A percentile compares a stretch with the other conserved stretches of the same genome.
Evolutionary conservation across 148 eudicot species (phyloP).

Genomic region (Amaranthus hypochondriacus): DNA sequence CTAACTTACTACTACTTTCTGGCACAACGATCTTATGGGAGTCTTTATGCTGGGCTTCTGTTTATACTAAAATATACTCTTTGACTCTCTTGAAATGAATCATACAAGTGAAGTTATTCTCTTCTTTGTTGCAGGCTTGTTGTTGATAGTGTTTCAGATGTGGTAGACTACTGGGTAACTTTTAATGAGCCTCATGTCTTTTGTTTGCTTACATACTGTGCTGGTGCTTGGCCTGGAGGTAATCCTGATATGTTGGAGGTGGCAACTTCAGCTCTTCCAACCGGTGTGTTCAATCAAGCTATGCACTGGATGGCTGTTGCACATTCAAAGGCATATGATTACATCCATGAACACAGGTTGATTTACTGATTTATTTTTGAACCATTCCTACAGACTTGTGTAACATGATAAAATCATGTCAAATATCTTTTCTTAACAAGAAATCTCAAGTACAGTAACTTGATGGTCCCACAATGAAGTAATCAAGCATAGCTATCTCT

Average conservation of each 20-base stretch:
- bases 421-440: background rate
- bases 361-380: background rate
- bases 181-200: slow-evolving; percentile 99
- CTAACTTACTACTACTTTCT: background rate
- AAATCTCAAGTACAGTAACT: background rate
- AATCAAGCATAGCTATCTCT: background rate
- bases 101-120: background rate
- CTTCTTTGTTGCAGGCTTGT: slow-evolving; percentile 70
- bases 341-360: slow-evolving; percentile 91
- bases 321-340: slow-evolving; percentile 89
- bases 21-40: background rate
- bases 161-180: slow-evolving; percentile 96
- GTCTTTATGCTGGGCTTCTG: background rate
- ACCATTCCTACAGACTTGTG: slow-evolving; percentile 2
- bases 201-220: slow-evolving; percentile 90
- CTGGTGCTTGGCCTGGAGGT: slow-evolving; percentile 99
- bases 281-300: slow-evolving; percentile 78
- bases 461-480: slow-evolving; percentile 8
- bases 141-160: slow-evolving; percentile 70
- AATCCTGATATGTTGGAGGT: slow-evolving; percentile 92
- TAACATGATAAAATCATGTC: background rate
- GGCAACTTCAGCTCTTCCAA: slow-evolving; percentile 93
- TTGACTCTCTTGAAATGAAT: background rate
- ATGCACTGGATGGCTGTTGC: slow-evolving; percentile 91
- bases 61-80: slow-evolving; percentile 1